Percentiles rank a stretch among this genome's conserved stretches.
phyloP scores from a whole-genome alignment of 805 yeast genomes.

The Hanseniaspora guilliermondii region DNA sequence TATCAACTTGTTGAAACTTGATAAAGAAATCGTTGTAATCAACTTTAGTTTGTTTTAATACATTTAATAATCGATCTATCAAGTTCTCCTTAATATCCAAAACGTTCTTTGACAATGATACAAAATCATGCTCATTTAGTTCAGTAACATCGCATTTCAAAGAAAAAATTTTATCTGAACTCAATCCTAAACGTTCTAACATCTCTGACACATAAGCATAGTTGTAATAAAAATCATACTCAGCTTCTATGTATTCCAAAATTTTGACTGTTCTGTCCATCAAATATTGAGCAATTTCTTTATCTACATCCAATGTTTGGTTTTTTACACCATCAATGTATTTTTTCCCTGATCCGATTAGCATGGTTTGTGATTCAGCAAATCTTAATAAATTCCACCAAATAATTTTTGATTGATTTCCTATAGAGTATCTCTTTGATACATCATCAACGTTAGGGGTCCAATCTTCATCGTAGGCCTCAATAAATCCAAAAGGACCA shows the following conservation, averaged over 20 bases:
- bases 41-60: constrained; percentile 47
- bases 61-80: constrained; percentile 47
- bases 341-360: constrained; percentile 59
- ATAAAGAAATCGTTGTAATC: constrained; percentile 77
- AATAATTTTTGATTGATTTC: constrained; percentile 71
- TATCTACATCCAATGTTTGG: constrained; percentile 31
- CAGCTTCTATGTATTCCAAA: constrained; percentile 51
- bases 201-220: constrained; percentile 45
- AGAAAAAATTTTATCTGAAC: constrained; percentile 35
- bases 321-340: constrained; percentile 32
- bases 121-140: background rate
- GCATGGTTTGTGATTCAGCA: constrained; percentile 72
- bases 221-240: constrained; percentile 52
- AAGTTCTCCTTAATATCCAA: constrained; percentile 26
- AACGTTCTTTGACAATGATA: constrained; percentile 11
- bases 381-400: constrained; percentile 88
- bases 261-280: constrained; percentile 50
- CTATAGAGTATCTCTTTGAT: constrained; percentile 56
- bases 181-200: constrained; percentile 35
- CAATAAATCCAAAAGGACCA: constrained; percentile 91
- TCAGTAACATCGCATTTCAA: constrained; percentile 30
- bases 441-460: constrained; percentile 88
- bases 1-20: constrained; percentile 38
- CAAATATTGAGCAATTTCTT: constrained; percentile 40
- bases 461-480: constrained; percentile 63